These are phyloP conservation scores for Fusarium avenaceum DNA, from an alignment of 2,329 filamentous ascomycete species.

Conservation along the genomic window DNA sequence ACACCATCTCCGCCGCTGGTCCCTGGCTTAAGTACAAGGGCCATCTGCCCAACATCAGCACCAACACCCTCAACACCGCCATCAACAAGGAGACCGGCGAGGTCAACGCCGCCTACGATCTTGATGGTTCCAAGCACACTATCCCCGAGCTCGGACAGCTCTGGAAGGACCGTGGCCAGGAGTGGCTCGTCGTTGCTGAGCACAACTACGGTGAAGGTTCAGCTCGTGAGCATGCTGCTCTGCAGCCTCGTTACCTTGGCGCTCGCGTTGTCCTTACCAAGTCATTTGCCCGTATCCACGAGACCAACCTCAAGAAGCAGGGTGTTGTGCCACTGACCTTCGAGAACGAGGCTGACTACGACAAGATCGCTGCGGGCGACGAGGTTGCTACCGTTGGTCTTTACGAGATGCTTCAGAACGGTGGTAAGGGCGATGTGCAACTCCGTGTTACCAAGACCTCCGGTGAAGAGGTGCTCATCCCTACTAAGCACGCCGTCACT, in stretches of 20 bases:
- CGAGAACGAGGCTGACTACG: conserved; percentile 88
- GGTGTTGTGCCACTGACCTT: conserved; percentile 96
- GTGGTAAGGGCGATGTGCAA: conserved; percentile 82
- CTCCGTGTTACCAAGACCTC: conserved; percentile 73
- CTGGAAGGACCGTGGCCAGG: conserved; percentile 81
- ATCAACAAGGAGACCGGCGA: conserved; percentile 92
- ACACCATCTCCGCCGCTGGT: conserved; percentile 95
- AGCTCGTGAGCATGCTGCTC: conserved; percentile 88
- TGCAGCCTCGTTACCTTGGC: conserved; percentile 92
- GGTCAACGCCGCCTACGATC: conserved; percentile 92
- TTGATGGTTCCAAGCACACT: conserved; percentile 78
- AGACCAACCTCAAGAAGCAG: conserved; percentile 98
- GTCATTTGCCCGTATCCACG: conserved; percentile 91
- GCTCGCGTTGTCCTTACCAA: conserved; percentile 87
- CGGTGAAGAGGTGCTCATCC: conserved; percentile 76
- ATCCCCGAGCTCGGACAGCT: conserved; percentile 89
- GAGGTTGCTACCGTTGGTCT: conserved; percentile 85
- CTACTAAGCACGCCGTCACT: conserved; percentile 88
- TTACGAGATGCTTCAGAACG: conserved; percentile 81
- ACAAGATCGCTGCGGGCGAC: conserved; percentile 85
- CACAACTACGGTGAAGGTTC: conserved; percentile 97
- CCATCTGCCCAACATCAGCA: conserved; percentile 96
- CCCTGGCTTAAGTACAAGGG: conserved; percentile 99
- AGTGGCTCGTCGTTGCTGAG: conserved; percentile 96
- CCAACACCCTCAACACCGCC: conserved; percentile 97